A percentile compares a stretch with the other conserved stretches of the same genome.
Evolutionary conservation across 2,329 filamentous ascomycete species (phyloP).

Genomic region (Fusarium avenaceum): DNA sequence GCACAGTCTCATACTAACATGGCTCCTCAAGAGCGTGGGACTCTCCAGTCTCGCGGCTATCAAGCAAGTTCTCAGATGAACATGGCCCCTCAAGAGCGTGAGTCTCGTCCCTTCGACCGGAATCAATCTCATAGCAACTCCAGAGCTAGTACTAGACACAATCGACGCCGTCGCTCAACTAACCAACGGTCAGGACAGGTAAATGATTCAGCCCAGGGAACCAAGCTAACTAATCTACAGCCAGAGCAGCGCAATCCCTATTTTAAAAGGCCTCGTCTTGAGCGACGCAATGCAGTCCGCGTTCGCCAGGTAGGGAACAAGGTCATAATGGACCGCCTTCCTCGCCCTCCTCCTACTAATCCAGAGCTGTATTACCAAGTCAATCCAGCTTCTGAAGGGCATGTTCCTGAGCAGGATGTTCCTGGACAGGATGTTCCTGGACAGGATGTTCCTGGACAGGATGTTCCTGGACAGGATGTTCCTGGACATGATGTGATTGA

Average conservation of each 20-base stretch:
- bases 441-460: too few species aligned
- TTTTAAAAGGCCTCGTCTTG: background rate
- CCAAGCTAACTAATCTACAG: conserved; percentile 14
- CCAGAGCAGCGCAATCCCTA: background rate
- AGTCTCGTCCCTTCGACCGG: background rate
- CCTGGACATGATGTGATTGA: background rate
- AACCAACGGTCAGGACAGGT: conserved; percentile 11
- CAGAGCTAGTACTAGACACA: background rate
- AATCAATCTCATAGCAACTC: background rate
- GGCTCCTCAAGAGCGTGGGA: background rate
- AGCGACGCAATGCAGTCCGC: background rate
- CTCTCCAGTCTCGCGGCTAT: conserved; percentile 4
- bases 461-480: background rate
- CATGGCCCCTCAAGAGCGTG: background rate
- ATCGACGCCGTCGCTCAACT: background rate
- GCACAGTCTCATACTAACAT: background rate
- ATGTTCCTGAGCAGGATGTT: too few species aligned
- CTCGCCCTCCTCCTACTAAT: background rate
- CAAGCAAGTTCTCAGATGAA: background rate
- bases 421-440: too few species aligned
- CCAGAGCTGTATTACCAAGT: background rate
- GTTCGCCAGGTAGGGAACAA: conserved; percentile 4
- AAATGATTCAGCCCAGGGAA: conserved; percentile 5
- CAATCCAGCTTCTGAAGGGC: background rate
- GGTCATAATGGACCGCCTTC: conserved; percentile 1